Conservation (phyloP, 2,329 filamentous ascomycete genomes). For the Calonectria leucothoes region DNA sequence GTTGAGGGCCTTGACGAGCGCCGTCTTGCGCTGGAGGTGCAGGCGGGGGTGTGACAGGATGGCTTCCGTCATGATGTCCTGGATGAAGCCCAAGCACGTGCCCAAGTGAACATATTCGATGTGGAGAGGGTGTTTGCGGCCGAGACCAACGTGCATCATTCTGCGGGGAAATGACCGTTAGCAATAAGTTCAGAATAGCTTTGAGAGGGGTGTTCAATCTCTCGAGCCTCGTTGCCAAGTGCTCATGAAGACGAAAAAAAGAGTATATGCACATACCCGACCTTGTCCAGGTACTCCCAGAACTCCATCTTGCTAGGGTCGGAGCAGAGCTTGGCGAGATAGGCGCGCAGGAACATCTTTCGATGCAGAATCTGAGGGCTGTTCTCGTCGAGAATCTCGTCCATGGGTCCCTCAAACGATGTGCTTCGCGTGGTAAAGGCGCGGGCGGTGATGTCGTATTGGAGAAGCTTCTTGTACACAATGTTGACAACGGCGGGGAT, state of each 20-base stretch:
- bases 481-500: constrained; percentile 88
- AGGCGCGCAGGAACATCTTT: constrained; percentile 83
- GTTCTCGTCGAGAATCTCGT: constrained; percentile 72
- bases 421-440: constrained; percentile 75
- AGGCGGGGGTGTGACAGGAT: constrained; percentile 78
- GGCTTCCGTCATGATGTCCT: constrained; percentile 82
- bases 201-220: background rate
- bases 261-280: constrained; percentile 69
- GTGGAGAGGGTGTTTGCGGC: constrained; percentile 77
- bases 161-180: constrained; percentile 44
- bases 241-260: background rate
- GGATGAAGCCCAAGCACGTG: constrained; percentile 77
- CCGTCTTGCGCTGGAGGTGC: constrained; percentile 75
- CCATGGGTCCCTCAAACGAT: constrained; percentile 75
- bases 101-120: constrained; percentile 86
- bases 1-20: constrained; percentile 78
- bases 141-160: constrained; percentile 85
- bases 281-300: constrained; percentile 87
- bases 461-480: constrained; percentile 83
- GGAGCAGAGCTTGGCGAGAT: constrained; percentile 78
- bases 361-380: constrained; percentile 81
- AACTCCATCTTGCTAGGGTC: constrained; percentile 82
- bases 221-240: background rate
- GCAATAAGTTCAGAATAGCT: background rate
- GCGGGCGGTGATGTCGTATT: constrained; percentile 84